Evolutionary conservation across 192 early-diverging fungal species (phyloP), one percentile per base, ranked within the genome.

Genomic region (Polychytrium aggregatum): DNA sequence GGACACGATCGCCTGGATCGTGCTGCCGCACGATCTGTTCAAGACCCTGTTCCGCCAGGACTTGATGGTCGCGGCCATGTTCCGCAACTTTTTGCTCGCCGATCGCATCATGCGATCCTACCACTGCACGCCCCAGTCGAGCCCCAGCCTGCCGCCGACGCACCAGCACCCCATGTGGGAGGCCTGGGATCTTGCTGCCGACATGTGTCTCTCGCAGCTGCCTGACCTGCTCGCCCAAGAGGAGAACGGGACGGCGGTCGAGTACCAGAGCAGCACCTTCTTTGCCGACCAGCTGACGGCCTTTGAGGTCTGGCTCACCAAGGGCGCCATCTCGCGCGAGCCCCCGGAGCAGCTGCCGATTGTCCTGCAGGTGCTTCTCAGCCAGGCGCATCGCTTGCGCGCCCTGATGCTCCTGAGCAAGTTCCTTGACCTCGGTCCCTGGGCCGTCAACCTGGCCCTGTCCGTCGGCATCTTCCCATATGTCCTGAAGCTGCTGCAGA

Each of bases 1-100:
- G 0, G 95, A 98, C 62, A 96, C 92, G 5, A 98, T 98, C 48
- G 95, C 95, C 6, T 98, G 95, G 95, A 88, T 77, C 59, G 85
- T 85, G 28, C 62, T 98, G 17, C 82, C 87, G 1, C 81, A 81
- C 25, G 92, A 94, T 37, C 51, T 86, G 39, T 98, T 98, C 68
- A 84, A 87, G 56, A 78, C 75, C 39, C 70, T 98, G 24, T 98
- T 96, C 63, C 65, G 71, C n/a, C 90, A 95, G 55, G 95, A 98
- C 64, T 62, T 96, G 33, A 85, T 88, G 62, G 91, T 95, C 0
- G 90, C 95, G 2, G 82, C 90, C 3, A 63, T 98, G 37, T 98
- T 89, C 59, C 70, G 95, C 59, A 98, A 98, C 63, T 98, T 86
- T 65, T 68, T 98, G 39, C 71, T 98, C 31, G 92, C 95, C 0